Percentiles rank a stretch among this genome's conserved stretches.
These are phyloP conservation scores for Scutellaria galericulata DNA, from an alignment of 257 asterid species.

Conservation along the genomic window DNA sequence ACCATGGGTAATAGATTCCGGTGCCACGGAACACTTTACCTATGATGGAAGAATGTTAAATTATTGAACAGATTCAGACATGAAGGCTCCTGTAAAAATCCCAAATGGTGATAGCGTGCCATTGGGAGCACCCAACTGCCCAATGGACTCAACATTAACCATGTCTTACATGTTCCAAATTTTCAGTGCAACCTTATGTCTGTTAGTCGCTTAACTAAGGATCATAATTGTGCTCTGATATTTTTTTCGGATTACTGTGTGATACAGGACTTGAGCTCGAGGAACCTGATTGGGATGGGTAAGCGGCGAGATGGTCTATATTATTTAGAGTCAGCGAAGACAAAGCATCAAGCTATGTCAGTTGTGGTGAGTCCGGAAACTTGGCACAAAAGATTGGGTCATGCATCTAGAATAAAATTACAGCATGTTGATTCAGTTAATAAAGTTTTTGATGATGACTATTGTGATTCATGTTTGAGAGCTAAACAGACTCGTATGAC, in stretches of 20 bases:
- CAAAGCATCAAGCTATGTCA: too few species aligned
- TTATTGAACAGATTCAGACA: background rate
- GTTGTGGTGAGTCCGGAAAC: background rate
- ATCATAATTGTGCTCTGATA: background rate
- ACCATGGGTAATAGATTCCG: background rate
- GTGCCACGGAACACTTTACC: background rate
- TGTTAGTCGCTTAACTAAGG: background rate
- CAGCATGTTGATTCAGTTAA: background rate
- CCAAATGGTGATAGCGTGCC: background rate
- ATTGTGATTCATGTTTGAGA: background rate
- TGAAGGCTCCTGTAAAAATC: background rate
- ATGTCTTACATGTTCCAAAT: background rate
- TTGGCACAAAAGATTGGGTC: slow-evolving; percentile 9
- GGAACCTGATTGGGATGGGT: background rate
- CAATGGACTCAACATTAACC: background rate
- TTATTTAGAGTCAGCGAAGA: too few species aligned
- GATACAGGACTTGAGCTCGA: background rate
- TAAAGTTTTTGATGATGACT: background rate
- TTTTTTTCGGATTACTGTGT: background rate
- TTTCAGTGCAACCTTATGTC: slow-evolving; percentile 9
- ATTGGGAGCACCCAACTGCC: background rate
- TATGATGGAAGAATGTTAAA: background rate
- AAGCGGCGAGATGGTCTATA: too few species aligned
- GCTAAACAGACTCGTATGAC: background rate
- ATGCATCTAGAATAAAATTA: background rate